Conservation (phyloP, 768 basidiomycete species). For the Auricularia sp. region DNA sequence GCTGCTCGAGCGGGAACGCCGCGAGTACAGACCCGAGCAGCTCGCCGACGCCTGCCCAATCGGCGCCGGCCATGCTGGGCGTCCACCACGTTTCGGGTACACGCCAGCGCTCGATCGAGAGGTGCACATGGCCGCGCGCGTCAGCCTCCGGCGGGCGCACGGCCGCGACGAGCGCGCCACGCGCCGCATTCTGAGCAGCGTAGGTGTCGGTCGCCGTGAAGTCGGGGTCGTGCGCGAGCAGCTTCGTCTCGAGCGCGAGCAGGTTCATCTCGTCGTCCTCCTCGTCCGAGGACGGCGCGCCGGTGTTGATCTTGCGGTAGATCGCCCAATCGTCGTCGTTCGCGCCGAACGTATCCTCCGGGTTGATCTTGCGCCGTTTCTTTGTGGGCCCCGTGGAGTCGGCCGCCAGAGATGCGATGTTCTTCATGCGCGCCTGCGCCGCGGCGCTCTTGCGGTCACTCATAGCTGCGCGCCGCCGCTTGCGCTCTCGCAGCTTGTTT, state of each 20-base stretch:
- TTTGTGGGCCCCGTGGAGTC: conserved; percentile 67
- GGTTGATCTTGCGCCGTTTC: conserved; percentile 62
- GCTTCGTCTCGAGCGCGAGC: conserved; percentile 62
- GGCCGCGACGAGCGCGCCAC: conserved; percentile 77
- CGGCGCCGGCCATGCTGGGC: conserved; percentile 80
- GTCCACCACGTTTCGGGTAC: conserved; percentile 90
- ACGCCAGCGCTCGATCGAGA: conserved; percentile 83
- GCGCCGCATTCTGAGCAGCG: conserved; percentile 60
- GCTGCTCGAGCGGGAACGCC: conserved; percentile 57
- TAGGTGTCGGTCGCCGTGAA: conserved; percentile 80
- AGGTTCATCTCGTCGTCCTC: conserved; percentile 74
- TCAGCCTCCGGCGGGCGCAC: conserved; percentile 76
- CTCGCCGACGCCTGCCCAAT: conserved; percentile 91
- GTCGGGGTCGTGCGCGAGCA: conserved; percentile 73
- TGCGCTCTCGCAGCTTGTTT: conserved; percentile 74
- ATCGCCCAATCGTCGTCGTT: conserved; percentile 97
- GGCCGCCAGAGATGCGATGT: conserved; percentile 80
- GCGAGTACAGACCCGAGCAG: conserved; percentile 75
- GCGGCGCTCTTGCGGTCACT: conserved; percentile 90
- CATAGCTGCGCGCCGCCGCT: conserved; percentile 67
- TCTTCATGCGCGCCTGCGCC: conserved; percentile 92
- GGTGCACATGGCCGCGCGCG: conserved; percentile 65
- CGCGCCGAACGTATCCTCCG: conserved; percentile 73
- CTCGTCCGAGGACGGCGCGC: conserved; percentile 72
- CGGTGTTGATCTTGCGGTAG: conserved; percentile 86